Percentiles rank a stretch among this genome's conserved stretches.
Evolutionary conservation across 1,284 basidiomycete species (phyloP).

Genomic region (Cutaneotrichosporon cavernicola): DNA sequence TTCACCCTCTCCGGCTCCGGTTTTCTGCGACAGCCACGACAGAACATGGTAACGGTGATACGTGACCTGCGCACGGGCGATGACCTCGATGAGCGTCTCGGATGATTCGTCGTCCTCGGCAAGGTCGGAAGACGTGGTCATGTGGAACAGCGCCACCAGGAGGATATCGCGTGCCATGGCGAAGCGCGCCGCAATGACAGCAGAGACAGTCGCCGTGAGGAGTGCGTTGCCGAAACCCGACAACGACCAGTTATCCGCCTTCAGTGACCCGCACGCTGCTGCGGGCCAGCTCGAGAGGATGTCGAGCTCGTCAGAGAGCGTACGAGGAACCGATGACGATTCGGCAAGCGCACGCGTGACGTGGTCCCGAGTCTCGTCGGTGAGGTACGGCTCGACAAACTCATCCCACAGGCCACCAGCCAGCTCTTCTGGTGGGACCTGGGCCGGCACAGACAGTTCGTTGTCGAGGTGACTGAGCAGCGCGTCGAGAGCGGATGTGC

Average conservation of each 20-base stretch:
- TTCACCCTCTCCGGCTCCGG: conserved; percentile 31
- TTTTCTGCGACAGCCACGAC: conserved; percentile 46
- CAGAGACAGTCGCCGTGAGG: conserved; percentile 37
- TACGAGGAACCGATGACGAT: conserved; percentile 19
- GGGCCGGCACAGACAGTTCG: conserved; percentile 21
- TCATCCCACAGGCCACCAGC: conserved; percentile 32
- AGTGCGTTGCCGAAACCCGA: conserved; percentile 48
- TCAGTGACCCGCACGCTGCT: not conserved
- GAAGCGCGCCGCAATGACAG: conserved; percentile 42
- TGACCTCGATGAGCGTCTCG: conserved; percentile 39
- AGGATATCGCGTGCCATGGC: conserved; percentile 45
- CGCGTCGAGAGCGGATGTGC: conserved; percentile 36
- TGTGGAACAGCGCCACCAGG: conserved; percentile 46
- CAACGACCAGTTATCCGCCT: conserved; percentile 25
- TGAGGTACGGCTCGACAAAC: conserved; percentile 34
- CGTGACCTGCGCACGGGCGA: conserved; percentile 39
- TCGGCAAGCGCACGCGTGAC: conserved; percentile 33
- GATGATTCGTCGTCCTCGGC: conserved; percentile 32
- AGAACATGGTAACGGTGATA: conserved; percentile 48
- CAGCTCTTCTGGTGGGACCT: conserved; percentile 31
- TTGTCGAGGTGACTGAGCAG: conserved; percentile 28
- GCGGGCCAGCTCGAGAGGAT: conserved; percentile 24
- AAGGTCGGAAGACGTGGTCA: conserved; percentile 32
- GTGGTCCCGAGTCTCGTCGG: conserved; percentile 28
- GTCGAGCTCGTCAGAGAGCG: conserved; percentile 33